Evolutionary conservation across 2,329 filamentous ascomycete genomes (phyloP).

Genomic region (Colletotrichum tropicicola): DNA sequence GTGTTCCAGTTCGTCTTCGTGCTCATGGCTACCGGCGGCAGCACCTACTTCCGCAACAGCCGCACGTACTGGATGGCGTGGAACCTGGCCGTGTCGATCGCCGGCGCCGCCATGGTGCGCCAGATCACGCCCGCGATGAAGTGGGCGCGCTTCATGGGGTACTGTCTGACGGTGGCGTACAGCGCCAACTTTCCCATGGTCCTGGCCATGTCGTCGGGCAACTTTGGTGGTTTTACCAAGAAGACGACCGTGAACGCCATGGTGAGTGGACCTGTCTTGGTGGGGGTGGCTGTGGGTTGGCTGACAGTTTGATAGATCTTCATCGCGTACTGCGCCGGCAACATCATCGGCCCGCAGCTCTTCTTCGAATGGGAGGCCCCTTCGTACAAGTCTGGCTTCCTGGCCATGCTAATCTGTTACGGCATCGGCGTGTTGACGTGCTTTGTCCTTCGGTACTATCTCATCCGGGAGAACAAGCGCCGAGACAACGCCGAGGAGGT

Average conservation of each 20-base stretch:
- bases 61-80: constrained; percentile 59
- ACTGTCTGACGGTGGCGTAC: constrained; percentile 52
- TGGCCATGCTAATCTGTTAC: constrained; percentile 51
- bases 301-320: not conserved
- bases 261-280: not conserved
- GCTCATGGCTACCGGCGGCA: constrained; percentile 65
- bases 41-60: constrained; percentile 60
- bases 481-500: constrained; percentile 21
- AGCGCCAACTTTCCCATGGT: constrained; percentile 72
- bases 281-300: too few relatives aligned
- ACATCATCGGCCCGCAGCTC: constrained; percentile 72
- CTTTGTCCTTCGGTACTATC: not conserved
- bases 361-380: constrained; percentile 68
- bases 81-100: constrained; percentile 40
- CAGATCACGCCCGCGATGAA: constrained; percentile 56
- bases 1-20: constrained; percentile 51
- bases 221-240: constrained; percentile 74
- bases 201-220: constrained; percentile 74
- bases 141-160: constrained; percentile 38
- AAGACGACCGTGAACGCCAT: constrained; percentile 67
- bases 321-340: constrained; percentile 49
- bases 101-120: constrained; percentile 63
- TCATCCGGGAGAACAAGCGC: constrained; percentile 3
- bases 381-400: constrained; percentile 64
- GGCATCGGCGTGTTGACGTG: constrained; percentile 53